A percentile compares a stretch with the other conserved stretches of the same genome.
Evolutionary conservation across 768 basidiomycete genomes (phyloP).

Genomic region (Amanita muscaria): DNA sequence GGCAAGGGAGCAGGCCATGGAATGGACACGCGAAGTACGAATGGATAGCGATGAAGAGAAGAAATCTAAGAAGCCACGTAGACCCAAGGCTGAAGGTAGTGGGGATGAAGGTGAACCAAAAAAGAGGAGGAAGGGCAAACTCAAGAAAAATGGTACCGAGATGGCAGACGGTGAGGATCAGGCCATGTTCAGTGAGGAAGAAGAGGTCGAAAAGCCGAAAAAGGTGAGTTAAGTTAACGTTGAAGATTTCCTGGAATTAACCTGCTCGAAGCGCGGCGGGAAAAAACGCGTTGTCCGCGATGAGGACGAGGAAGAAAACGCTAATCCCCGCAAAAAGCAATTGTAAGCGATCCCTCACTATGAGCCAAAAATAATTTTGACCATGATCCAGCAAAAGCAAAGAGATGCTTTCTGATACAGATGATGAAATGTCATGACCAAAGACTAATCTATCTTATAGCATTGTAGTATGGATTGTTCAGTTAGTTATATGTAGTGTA

Average conservation of each 20-base stretch:
- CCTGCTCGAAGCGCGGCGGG: slow-evolving; percentile 28
- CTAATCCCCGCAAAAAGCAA: slow-evolving; percentile 68
- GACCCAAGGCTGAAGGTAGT: slow-evolving; percentile 43
- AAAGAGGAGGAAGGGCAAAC: slow-evolving; percentile 64
- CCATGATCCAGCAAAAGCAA: slow-evolving; percentile 66
- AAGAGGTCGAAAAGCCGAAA: slow-evolving; percentile 57
- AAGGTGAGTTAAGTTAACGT: slow-evolving; percentile 39
- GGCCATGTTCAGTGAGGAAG: slow-evolving; percentile 64
- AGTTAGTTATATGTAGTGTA: no score
- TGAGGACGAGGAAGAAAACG: slow-evolving; percentile 63
- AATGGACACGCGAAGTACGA: slow-evolving; percentile 64
- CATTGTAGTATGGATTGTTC: no score
- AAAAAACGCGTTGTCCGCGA: slow-evolving; percentile 77
- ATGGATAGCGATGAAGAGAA: slow-evolving; percentile 74
- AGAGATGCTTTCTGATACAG: slow-evolving; percentile 79
- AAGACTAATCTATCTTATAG: no score
- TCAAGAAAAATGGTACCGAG: slow-evolving; percentile 47
- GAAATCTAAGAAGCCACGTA: slow-evolving; percentile 45
- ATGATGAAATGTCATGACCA: slow-evolving; percentile 66
- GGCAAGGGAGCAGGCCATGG: slow-evolving; percentile 70
- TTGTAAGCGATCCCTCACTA: slow-evolving; percentile 44
- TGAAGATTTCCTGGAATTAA: slow-evolving; percentile 8
- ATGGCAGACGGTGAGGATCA: slow-evolving; percentile 56
- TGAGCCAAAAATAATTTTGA: no score
- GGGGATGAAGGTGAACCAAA: slow-evolving; percentile 60